Percentiles rank a stretch among this genome's conserved stretches.
Conservation (phyloP, 129 eudicot species). For the Tagetes patula region DNA sequence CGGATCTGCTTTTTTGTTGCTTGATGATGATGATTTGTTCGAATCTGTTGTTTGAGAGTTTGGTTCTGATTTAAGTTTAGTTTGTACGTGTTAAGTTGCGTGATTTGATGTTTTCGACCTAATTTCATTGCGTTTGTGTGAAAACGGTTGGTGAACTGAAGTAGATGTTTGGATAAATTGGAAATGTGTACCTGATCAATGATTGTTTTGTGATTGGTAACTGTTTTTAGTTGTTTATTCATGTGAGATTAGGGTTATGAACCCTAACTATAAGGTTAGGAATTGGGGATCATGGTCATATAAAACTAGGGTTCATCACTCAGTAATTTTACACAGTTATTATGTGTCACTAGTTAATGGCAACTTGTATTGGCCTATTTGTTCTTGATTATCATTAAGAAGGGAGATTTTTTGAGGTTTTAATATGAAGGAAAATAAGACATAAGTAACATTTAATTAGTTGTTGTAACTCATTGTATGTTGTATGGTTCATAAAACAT, state of each 20-base stretch:
- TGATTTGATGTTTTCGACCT: neutral
- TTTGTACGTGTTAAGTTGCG: constrained; percentile 15
- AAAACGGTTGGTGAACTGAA: neutral
- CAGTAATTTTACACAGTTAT: neutral
- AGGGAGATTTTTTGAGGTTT: too few relatives aligned
- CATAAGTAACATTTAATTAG: neutral
- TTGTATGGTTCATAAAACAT: neutral
- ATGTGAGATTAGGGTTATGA: neutral
- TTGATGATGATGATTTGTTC: neutral
- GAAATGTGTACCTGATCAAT: neutral
- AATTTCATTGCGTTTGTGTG: neutral
- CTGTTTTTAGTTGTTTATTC: neutral
- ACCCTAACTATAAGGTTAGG: neutral
- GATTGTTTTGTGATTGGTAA: neutral
- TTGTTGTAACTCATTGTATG: neutral
- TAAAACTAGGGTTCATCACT: constrained; percentile 9
- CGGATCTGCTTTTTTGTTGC: neutral
- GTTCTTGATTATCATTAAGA: neutral
- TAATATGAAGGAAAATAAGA: too few relatives aligned
- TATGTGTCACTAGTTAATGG: neutral
- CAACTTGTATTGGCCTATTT: neutral
- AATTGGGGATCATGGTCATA: constrained; percentile 4
- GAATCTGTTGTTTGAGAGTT: constrained; percentile 5
- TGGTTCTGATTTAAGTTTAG: constrained; percentile 9
- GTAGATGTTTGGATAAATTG: neutral